Base-by-base conservation (phyloP, 306 rosid genomes). In the Trichosanthes cucumerina region DNA sequence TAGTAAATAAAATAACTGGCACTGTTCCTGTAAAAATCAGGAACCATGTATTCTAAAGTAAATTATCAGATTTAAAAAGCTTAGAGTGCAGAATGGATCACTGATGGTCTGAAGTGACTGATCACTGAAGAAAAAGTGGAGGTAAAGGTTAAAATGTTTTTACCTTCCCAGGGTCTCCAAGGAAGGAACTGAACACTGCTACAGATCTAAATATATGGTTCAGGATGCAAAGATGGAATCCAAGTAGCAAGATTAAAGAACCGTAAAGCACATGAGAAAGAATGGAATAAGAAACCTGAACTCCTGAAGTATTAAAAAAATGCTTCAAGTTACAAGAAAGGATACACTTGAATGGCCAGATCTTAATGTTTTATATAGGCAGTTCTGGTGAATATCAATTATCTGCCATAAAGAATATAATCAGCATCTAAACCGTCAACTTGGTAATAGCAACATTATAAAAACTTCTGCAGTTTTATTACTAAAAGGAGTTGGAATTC, bases 121-220 rank as follows among this genome's bases (percentile, higher is more conserved):
- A 31, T 66, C 73, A 66, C 73, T 7, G 41, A 38, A 66, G 73
- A 68, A 39, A 9, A 68, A n/a, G 11, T 75, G 41, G 78, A 58
- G 44, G 19, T 21, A 9, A 44, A 77, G 41, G 50, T 24, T 58
- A 23, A 2, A 12, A 58, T 24, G 36, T 77, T 31, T 28, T 78
- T 86, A 94, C 96, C 97, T 94, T 94, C 98, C 93, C 97, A 94
- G 50, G 96, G 88, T 90, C 86, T 88, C 98, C 98, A 94, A 80
- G 98, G 94, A 92, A 94, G 98, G 83, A 94, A 94, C 77, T 94
- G 93, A 50, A 86, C 93, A 5, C 92, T 88, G 86, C 92, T 90
- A 79, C 98, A 94, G 6, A 94, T 94, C 98, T 94, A 78, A 56
- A 77, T 77, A n/a, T 34, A 78, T 31, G 65, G 93, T 94, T 80